Base-by-base conservation (phyloP, 2,329 filamentous ascomycete genomes). In the Graphiopsis chlorocephala region DNA sequence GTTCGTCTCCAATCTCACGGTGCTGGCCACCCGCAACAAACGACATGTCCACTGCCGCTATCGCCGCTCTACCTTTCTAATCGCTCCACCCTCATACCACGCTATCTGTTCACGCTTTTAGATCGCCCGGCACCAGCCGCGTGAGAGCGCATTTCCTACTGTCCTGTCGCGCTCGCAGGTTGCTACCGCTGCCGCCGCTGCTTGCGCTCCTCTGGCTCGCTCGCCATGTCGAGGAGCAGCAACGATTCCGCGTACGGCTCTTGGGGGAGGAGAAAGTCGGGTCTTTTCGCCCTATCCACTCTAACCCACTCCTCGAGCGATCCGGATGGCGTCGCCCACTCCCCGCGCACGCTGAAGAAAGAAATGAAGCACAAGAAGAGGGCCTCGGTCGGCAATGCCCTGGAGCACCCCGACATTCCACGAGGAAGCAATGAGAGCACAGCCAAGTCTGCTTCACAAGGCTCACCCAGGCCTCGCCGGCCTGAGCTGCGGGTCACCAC, bases 281-380 rank as follows among this genome's bases (percentile, higher is more conserved):
- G 72, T 61, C 65, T 76, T n/a, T 75, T 76, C 64, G 68, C 67
- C 47, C 71, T 77, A 15, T 69, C 74, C 20, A 68, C 71, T 58
- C 71, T 75, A 48, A 74, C 66, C 29, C 67, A 68, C 47, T 65
- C 68, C 62, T 67, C 68, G 38, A 65, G 66, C 64, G 61, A 68
- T 48, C 66, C 70, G 57, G 65, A 68, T 65, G 65, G 56, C 47
- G 47, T 62, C 7, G 58, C 59, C 31, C 61, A 48, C 47, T 53
- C 65, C 55, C 62, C 67, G 48, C 72, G 70, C 64, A 72, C 70
- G 45, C 61, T 69, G 64, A 70, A 68, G 67, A 74, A 74, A 65
- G 65, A 67, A 56, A 68, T 69, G 58, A 64, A 68, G 56, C 66
- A 67, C 60, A 68, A 69, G 58, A 64, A 68, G 56, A 66, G 64